phyloP scores from a whole-genome alignment of 495 filamentous ascomycete species.

The Staphylotrichum tortipilum region DNA sequence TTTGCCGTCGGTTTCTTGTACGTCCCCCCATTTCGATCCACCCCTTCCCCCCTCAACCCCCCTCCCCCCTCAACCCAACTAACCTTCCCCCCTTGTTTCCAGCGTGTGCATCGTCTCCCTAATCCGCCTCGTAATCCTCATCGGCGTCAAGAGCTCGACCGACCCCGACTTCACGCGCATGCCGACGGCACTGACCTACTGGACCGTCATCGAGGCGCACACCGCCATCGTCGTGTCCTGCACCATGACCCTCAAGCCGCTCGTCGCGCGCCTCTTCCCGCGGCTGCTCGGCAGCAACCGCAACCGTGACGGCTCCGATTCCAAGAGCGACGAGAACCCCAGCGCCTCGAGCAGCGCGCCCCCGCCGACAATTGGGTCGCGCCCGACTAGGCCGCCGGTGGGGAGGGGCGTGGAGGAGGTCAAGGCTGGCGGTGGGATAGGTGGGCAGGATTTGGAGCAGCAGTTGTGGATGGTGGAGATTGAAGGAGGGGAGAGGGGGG shows the following conservation, averaged over 20 bases:
- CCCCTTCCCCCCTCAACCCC: not conserved
- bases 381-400: conserved; percentile 1
- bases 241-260: conserved; percentile 24
- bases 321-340: not conserved
- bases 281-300: conserved; percentile 2
- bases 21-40: conserved; percentile 7
- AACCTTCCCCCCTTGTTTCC: not conserved
- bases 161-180: conserved; percentile 18
- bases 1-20: conserved; percentile 35
- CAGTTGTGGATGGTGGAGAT: not conserved
- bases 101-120: conserved; percentile 24
- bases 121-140: conserved; percentile 19
- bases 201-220: conserved; percentile 21
- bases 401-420: not conserved
- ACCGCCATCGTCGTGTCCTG: conserved; percentile 20
- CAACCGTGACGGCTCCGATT: not conserved
- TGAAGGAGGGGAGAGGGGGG: too few species aligned
- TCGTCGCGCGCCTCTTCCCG: conserved; percentile 14
- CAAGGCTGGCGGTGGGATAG: too few species aligned
- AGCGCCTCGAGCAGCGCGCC: not conserved
- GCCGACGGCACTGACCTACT: conserved; percentile 9
- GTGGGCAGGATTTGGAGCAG: not conserved
- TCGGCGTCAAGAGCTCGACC: conserved; percentile 2
- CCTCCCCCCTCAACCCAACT: not conserved
- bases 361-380: conserved; percentile 20